Conservation (phyloP, 306 rosid genomes). For the Medicago arabica region DNA sequence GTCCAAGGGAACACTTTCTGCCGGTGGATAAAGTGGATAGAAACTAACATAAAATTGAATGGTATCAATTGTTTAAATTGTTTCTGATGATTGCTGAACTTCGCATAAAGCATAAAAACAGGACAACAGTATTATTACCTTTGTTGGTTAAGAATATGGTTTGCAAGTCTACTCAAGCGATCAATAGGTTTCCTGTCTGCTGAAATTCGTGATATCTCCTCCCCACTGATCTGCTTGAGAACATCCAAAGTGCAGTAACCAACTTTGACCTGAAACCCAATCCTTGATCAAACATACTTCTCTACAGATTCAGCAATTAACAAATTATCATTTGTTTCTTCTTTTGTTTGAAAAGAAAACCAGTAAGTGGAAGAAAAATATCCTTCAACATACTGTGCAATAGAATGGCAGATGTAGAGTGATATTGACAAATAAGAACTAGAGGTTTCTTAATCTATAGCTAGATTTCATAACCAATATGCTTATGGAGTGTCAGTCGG, state of each 20-base stretch:
- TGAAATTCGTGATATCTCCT: slow-evolving; percentile 83
- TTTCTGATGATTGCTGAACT: slow-evolving; percentile 25
- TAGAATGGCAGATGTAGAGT: slow-evolving; percentile 2
- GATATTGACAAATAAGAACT: background rate
- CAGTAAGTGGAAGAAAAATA: slow-evolving; percentile 19
- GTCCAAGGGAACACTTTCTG: slow-evolving; percentile 88
- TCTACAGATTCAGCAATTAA: slow-evolving; percentile 35
- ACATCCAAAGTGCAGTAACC: slow-evolving; percentile 88
- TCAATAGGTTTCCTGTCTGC: slow-evolving; percentile 66
- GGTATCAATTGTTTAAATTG: slow-evolving; percentile 32
- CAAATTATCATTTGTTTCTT: slow-evolving; percentile 4
- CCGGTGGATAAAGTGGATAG: slow-evolving; percentile 91
- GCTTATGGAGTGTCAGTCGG: background rate
- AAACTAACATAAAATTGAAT: slow-evolving; percentile 64
- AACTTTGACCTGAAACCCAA: slow-evolving; percentile 79
- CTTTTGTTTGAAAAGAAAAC: slow-evolving; percentile 17
- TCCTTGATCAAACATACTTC: slow-evolving; percentile 15
- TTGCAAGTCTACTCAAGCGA: slow-evolving; percentile 87
- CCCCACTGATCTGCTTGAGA: slow-evolving; percentile 92
- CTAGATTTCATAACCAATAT: slow-evolving; percentile 11
- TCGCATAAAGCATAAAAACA: slow-evolving; percentile 13
- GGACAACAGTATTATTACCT: slow-evolving; percentile 52
- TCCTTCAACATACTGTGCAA: slow-evolving; percentile 25
- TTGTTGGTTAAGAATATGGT: slow-evolving; percentile 76
- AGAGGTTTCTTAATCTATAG: slow-evolving; percentile 29